Conservation (phyloP, 2,329 filamentous ascomycete species). For the Fusarium denticulatum region DNA sequence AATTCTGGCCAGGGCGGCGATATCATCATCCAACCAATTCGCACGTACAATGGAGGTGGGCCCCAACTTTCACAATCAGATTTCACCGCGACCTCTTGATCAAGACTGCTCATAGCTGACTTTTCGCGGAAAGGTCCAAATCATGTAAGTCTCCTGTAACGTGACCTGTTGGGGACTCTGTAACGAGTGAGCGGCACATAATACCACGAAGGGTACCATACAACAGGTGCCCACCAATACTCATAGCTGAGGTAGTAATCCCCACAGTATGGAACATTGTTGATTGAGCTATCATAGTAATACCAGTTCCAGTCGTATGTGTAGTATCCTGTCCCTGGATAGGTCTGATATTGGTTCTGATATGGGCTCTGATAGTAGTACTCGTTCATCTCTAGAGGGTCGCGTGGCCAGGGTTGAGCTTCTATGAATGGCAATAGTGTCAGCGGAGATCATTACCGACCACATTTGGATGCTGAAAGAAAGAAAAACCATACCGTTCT, state of each 20-base stretch:
- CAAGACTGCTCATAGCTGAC: fast-evolving
- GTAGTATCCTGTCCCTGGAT: background rate
- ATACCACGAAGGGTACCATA: background rate
- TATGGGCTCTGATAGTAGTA: background rate
- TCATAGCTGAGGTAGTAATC: background rate
- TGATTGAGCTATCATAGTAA: background rate
- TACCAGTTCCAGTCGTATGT: background rate
- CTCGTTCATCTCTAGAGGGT: background rate
- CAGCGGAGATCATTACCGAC: background rate
- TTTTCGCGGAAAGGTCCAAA: background rate
- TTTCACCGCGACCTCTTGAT: fast-evolving
- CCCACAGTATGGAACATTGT: background rate
- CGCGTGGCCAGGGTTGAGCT: no score
- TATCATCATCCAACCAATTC: background rate
- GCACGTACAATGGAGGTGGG: fast-evolving
- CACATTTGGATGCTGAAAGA: fast-evolving
- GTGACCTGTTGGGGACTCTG: background rate
- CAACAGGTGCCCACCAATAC: background rate
- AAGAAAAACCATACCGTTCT: background rate
- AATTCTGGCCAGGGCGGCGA: background rate
- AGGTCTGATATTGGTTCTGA: background rate
- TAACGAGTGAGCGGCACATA: background rate
- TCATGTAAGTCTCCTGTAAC: background rate
- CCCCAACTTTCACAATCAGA: background rate
- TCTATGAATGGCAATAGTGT: background rate